A percentile compares a stretch with the other conserved stretches of the same genome.
These are phyloP conservation scores for Aspergillus ellipticus DNA, from an alignment of 495 filamentous ascomycete species.

Conservation along the genomic window DNA sequence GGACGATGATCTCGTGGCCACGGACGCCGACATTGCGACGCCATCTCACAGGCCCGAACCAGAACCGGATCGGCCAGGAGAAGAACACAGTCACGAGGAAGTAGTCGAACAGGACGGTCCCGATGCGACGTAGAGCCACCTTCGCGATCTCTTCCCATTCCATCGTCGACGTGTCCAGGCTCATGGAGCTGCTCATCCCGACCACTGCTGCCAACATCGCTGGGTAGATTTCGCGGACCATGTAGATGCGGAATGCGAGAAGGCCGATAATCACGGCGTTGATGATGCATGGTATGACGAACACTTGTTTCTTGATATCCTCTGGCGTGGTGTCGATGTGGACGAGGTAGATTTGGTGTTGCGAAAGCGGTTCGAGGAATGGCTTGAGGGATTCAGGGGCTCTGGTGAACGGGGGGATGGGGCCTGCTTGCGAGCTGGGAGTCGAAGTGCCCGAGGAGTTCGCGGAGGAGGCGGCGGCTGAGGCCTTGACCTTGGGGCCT, in stretches of 20 bases:
- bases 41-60: slow-evolving; percentile 63
- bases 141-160: slow-evolving; percentile 45
- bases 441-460: slow-evolving; percentile 34
- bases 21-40: slow-evolving; percentile 66
- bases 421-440: slow-evolving; percentile 34
- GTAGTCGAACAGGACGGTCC: slow-evolving; percentile 67
- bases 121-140: slow-evolving; percentile 50
- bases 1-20: slow-evolving; percentile 69
- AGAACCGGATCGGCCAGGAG: slow-evolving; percentile 74
- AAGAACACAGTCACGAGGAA: slow-evolving; percentile 63
- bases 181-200: slow-evolving; percentile 56
- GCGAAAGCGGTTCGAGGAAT: slow-evolving; percentile 58
- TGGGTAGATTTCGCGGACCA: slow-evolving; percentile 63
- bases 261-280: slow-evolving; percentile 59
- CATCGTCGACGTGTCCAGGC: slow-evolving; percentile 50
- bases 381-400: slow-evolving; percentile 55
- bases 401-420: slow-evolving; percentile 60
- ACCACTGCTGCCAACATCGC: slow-evolving; percentile 55
- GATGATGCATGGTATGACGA: slow-evolving; percentile 65
- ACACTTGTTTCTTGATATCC: slow-evolving; percentile 71
- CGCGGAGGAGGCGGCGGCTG: slow-evolving; percentile 21
- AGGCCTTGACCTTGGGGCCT: slow-evolving; percentile 26
- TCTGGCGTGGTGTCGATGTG: slow-evolving; percentile 66
- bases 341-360: slow-evolving; percentile 68
- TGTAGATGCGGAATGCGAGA: slow-evolving; percentile 58